These are phyloP conservation scores for Besnoitia besnoiti DNA, from an alignment of 169 alveolate genomes.

Conservation along the genomic window DNA sequence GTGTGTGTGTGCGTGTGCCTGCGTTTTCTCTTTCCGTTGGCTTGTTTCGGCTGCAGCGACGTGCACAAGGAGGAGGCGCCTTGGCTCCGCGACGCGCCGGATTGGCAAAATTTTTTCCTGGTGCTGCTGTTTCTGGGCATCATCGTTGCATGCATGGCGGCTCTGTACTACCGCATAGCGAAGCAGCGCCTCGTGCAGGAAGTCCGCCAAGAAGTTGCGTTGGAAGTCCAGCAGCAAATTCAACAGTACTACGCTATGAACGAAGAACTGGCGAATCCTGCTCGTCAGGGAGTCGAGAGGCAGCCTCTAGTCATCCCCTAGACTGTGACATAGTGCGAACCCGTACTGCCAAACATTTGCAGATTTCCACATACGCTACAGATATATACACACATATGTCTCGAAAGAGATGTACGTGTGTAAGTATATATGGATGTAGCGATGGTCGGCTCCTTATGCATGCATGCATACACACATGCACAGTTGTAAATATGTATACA, in stretches of 20 bases:
- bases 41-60: slow-evolving; percentile 42
- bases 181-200: slow-evolving; percentile 47
- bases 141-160: slow-evolving; percentile 30
- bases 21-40: no score
- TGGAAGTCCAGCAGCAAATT: slow-evolving; percentile 60
- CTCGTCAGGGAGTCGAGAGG: neutral
- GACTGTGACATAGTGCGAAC: no score
- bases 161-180: slow-evolving; percentile 46
- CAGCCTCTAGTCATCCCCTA: slow-evolving; percentile 24
- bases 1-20: neutral
- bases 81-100: slow-evolving; percentile 51
- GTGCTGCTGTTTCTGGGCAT: slow-evolving; percentile 49
- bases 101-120: slow-evolving; percentile 44
- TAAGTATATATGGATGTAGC: neutral
- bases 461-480: no score
- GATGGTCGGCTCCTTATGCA: neutral
- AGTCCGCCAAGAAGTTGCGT: slow-evolving; percentile 53
- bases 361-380: neutral
- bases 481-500: no score
- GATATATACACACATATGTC: neutral
- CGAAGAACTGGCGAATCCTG: slow-evolving; percentile 8
- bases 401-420: neutral
- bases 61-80: slow-evolving; percentile 61
- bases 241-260: slow-evolving; percentile 60
- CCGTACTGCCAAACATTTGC: no score